These are phyloP conservation scores for Terfezia claveryi DNA, from an alignment of 495 filamentous ascomycete genomes.

Conservation along the genomic window DNA sequence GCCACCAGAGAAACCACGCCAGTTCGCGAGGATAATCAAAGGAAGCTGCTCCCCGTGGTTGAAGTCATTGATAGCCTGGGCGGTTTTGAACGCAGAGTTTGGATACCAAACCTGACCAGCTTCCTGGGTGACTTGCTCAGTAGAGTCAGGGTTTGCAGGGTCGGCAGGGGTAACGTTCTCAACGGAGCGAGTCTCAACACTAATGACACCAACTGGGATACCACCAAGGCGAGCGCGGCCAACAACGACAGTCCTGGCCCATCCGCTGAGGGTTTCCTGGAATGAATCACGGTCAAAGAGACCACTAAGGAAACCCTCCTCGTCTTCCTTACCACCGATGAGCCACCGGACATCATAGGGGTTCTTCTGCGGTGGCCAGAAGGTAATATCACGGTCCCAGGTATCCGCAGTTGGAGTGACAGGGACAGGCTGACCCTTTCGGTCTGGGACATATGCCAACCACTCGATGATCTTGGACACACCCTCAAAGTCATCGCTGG, in stretches of 20 bases:
- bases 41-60: slow-evolving; percentile 97
- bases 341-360: slow-evolving; percentile 86
- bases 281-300: slow-evolving; percentile 94
- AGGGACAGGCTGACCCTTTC: slow-evolving; percentile 70
- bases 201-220: slow-evolving; percentile 97
- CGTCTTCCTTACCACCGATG: slow-evolving; percentile 74
- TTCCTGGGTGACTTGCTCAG: slow-evolving; percentile 78
- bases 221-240: slow-evolving; percentile 91
- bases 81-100: slow-evolving; percentile 98
- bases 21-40: slow-evolving; percentile 97
- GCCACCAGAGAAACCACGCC: slow-evolving; percentile 97
- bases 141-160: slow-evolving; percentile 93
- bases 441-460: slow-evolving; percentile 90
- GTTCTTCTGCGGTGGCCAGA: slow-evolving; percentile 66
- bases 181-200: slow-evolving; percentile 80
- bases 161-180: slow-evolving; percentile 97
- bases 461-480: slow-evolving; percentile 95
- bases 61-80: slow-evolving; percentile 95
- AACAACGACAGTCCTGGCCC: slow-evolving; percentile 90
- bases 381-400: slow-evolving; percentile 84
- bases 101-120: slow-evolving; percentile 99
- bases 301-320: slow-evolving; percentile 68
- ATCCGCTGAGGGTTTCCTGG: slow-evolving; percentile 86
- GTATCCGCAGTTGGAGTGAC: slow-evolving; percentile 63
- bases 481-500: slow-evolving; percentile 91